phyloP scores from a whole-genome alignment of 805 yeast species.

The Barnettozyma pratensis region DNA sequence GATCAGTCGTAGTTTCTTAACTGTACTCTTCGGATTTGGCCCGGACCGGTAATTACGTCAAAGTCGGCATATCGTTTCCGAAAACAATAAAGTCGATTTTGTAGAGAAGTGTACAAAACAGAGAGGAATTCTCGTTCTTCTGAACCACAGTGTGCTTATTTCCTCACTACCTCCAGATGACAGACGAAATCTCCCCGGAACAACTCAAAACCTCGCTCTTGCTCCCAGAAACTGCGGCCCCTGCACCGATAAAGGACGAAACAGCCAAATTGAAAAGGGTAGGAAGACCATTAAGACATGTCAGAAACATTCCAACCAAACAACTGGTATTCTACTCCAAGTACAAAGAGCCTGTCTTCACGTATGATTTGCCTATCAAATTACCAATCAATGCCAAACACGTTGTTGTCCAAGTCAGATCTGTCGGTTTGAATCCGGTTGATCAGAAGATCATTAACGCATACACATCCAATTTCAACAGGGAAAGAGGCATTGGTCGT shows the following conservation, averaged over 20 bases:
- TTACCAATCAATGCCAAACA: slow-evolving; percentile 42
- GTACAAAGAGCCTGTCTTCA: slow-evolving; percentile 35
- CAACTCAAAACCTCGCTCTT: slow-evolving; percentile 3
- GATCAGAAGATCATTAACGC: slow-evolving; percentile 59
- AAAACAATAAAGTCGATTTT: too few relatives aligned
- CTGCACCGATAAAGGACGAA: slow-evolving; percentile 9
- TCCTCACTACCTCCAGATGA: background rate
- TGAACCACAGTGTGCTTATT: too few relatives aligned
- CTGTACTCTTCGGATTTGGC: too few relatives aligned
- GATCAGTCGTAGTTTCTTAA: too few relatives aligned
- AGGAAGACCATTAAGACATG: slow-evolving; percentile 45
- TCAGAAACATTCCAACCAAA: slow-evolving; percentile 45
- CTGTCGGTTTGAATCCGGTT: slow-evolving; percentile 59
- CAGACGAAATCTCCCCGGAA: slow-evolving; percentile 3
- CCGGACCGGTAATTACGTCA: too few relatives aligned
- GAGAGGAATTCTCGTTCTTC: too few relatives aligned
- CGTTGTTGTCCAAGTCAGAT: slow-evolving; percentile 53
- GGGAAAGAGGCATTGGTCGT: slow-evolving; percentile 63
- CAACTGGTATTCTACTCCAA: slow-evolving; percentile 38
- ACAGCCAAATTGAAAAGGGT: slow-evolving; percentile 29
- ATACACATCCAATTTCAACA: slow-evolving; percentile 44
- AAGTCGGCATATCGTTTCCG: too few relatives aligned
- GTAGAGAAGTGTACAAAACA: too few relatives aligned
- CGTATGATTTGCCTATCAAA: slow-evolving; percentile 45
- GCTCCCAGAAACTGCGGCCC: slow-evolving; percentile 11